A percentile compares a stretch with the other conserved stretches of the same genome.
phyloP scores from a whole-genome alignment of 768 basidiomycete species.

The Neoboletus subvelutipes region DNA sequence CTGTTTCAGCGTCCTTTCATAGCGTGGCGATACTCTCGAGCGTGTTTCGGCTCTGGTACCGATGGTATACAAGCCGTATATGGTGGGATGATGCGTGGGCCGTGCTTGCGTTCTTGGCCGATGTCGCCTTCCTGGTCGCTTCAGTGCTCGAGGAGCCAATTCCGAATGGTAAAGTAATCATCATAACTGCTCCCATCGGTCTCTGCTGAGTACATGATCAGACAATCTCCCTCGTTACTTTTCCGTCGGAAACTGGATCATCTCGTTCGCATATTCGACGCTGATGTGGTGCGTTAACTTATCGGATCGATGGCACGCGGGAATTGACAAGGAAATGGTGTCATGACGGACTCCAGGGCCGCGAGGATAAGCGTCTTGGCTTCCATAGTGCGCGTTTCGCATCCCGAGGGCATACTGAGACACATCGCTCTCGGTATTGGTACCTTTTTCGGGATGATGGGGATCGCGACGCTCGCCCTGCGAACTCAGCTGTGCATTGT shows the following conservation, averaged over 20 bases:
- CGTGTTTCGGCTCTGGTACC: constrained; percentile 24
- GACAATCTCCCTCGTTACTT: constrained; percentile 8
- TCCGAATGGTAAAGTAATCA: constrained; percentile 1
- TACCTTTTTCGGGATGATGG: constrained; percentile 5
- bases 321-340: neutral
- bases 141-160: constrained; percentile 10
- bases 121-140: constrained; percentile 10
- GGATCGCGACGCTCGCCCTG: constrained; percentile 1
- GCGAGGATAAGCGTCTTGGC: constrained; percentile 26
- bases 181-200: neutral
- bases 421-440: constrained; percentile 8
- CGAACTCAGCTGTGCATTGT: constrained; percentile 11
- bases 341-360: constrained; percentile 14
- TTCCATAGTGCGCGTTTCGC: constrained; percentile 23
- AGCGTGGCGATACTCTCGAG: constrained; percentile 21
- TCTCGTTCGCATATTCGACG: constrained; percentile 18
- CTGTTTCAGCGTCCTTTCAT: constrained; percentile 18
- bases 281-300: constrained; percentile 16
- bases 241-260: constrained; percentile 8
- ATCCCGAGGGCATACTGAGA: constrained; percentile 12
- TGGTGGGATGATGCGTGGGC: constrained; percentile 24
- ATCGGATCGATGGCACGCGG: neutral
- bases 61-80: constrained; percentile 15
- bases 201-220: neutral
- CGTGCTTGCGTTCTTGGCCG: constrained; percentile 13